A percentile compares a stretch with the other conserved stretches of the same genome.
Evolutionary conservation across 2,329 filamentous ascomycete genomes (phyloP).

Genomic region (Penicillium polonicum): DNA sequence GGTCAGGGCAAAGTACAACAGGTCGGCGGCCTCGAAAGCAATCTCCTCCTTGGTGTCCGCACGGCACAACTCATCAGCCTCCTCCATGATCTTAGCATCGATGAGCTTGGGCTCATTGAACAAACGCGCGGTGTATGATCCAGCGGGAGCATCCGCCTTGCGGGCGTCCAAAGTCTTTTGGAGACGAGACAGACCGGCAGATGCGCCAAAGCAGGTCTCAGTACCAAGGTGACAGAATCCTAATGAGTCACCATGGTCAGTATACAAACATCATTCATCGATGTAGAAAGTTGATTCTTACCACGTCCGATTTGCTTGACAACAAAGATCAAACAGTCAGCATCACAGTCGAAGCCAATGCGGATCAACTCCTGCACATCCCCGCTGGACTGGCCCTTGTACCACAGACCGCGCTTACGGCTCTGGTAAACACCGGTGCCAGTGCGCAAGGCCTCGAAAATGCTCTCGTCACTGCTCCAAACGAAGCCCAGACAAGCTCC

Average conservation of each 20-base stretch:
- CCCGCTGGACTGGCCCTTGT: conserved; percentile 92
- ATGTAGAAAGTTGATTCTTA: conserved; percentile 26
- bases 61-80: conserved; percentile 90
- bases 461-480: conserved; percentile 90
- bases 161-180: conserved; percentile 83
- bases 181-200: conserved; percentile 75
- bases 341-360: conserved; percentile 87
- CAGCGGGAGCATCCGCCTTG: conserved; percentile 77
- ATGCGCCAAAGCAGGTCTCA: conserved; percentile 85
- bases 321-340: conserved; percentile 85
- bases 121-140: conserved; percentile 89
- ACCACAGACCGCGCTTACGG: conserved; percentile 91
- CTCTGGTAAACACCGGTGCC: conserved; percentile 90
- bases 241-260: conserved; percentile 28
- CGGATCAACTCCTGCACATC: conserved; percentile 87
- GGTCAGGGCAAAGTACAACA: conserved; percentile 93
- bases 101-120: conserved; percentile 90
- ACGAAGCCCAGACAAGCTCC: conserved; percentile 84
- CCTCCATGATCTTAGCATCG: conserved; percentile 96
- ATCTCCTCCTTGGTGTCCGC: conserved; percentile 79
- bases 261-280: neutral
- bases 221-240: conserved; percentile 93
- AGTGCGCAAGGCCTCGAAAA: conserved; percentile 79
- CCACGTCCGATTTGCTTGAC: conserved; percentile 83
- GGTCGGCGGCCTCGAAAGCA: conserved; percentile 89